A percentile compares a stretch with the other conserved stretches of the same genome.
Evolutionary conservation across 352 stramenopile genomes (phyloP).

Genomic region (Pythium guiyangense): DNA sequence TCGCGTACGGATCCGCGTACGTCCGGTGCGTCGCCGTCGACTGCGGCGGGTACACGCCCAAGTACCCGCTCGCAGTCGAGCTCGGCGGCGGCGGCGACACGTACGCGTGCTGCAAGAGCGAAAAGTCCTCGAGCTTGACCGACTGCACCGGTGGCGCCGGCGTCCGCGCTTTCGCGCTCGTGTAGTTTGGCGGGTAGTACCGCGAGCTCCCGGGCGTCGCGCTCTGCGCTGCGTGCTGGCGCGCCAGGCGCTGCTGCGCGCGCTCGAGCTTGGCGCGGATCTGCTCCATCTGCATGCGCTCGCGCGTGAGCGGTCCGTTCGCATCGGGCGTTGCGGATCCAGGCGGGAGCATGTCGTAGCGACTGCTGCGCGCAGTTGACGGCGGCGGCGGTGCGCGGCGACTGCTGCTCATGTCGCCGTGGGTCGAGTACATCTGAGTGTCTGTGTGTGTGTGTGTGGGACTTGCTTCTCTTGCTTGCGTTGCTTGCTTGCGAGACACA

Average conservation of each 20-base stretch:
- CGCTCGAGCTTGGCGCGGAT: conserved; percentile 68
- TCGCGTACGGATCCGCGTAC: conserved; percentile 3
- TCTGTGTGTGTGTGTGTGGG: too few relatives aligned
- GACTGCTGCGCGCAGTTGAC: conserved; percentile 30
- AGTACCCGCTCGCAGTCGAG: conserved; percentile 23
- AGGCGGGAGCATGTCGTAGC: not conserved
- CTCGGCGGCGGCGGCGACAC: conserved; percentile 4
- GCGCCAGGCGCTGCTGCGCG: conserved; percentile 46
- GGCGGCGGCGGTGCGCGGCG: too few relatives aligned
- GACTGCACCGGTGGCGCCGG: conserved; percentile 25
- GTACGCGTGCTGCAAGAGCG: conserved; percentile 17
- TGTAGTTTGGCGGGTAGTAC: conserved; percentile 36
- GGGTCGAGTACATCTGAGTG: too few relatives aligned
- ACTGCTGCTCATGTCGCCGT: too few relatives aligned
- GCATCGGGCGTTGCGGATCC: not conserved
- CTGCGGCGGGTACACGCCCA: conserved; percentile 15
- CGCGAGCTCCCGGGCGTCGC: conserved; percentile 17
- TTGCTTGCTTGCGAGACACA: too few relatives aligned
- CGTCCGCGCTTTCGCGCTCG: conserved; percentile 3
- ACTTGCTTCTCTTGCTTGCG: too few relatives aligned
- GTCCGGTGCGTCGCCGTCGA: conserved; percentile 3
- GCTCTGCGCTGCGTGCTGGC: conserved; percentile 19
- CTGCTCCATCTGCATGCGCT: conserved; percentile 68
- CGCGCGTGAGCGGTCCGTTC: conserved; percentile 22
- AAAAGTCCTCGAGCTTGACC: conserved; percentile 30